Percentiles rank a stretch among this genome's conserved stretches.
phyloP scores from a whole-genome alignment of 1,139 yeast species.

The Kodamaea plutei region DNA sequence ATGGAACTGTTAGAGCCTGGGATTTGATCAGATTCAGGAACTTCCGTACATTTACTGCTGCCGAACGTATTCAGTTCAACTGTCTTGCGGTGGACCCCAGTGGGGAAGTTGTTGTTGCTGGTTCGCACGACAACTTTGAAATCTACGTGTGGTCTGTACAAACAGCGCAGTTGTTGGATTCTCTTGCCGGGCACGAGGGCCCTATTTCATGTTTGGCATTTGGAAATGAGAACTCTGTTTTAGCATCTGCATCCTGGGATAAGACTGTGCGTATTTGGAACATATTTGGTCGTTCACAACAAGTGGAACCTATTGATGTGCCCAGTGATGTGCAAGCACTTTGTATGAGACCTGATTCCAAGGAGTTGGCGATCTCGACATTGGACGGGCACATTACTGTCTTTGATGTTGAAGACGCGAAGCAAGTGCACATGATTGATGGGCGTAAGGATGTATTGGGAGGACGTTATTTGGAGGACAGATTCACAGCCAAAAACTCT shows the following conservation, averaged over 20 bases:
- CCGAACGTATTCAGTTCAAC: conserved; percentile 81
- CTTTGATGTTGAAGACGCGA: conserved; percentile 80
- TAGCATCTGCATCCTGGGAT: conserved; percentile 97
- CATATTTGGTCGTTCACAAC: conserved; percentile 78
- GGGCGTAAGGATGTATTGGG: conserved; percentile 80
- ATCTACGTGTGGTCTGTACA: conserved; percentile 97
- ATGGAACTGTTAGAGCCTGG: conserved; percentile 98
- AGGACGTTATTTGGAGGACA: conserved; percentile 83
- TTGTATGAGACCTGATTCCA: conserved; percentile 87
- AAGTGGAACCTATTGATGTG: conserved; percentile 86
- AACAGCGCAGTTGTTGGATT: conserved; percentile 85
- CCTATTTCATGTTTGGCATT: conserved; percentile 88
- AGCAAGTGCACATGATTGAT: conserved; percentile 79
- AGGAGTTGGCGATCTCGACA: conserved; percentile 82
- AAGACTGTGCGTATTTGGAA: conserved; percentile 91
- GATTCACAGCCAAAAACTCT: conserved; percentile 76
- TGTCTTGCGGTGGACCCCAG: conserved; percentile 94
- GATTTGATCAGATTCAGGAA: conserved; percentile 90
- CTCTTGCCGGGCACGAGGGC: conserved; percentile 90
- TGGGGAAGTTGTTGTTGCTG: conserved; percentile 96
- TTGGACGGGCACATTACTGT: conserved; percentile 83
- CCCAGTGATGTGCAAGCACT: conserved; percentile 82
- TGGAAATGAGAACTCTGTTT: conserved; percentile 70
- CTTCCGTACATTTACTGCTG: conserved; percentile 89
- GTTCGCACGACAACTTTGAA: conserved; percentile 85